Evolutionary conservation across 345 rosid species (phyloP).

Genomic region (Linum tenue): DNA sequence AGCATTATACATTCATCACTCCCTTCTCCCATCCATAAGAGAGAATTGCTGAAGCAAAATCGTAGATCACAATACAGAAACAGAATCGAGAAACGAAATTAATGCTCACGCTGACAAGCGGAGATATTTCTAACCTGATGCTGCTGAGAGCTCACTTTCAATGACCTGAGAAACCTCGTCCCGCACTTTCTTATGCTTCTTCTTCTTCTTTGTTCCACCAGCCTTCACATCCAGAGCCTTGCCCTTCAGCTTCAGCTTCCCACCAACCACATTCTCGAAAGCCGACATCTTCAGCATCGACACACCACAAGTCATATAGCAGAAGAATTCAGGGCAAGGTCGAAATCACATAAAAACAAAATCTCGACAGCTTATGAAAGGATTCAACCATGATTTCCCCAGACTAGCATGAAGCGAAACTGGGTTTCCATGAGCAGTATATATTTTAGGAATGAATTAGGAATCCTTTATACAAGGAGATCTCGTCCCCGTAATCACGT

Average conservation of each 20-base stretch:
- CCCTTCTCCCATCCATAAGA: neutral
- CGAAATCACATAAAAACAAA: too few relatives aligned
- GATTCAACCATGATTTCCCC: neutral
- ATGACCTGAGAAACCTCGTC: constrained; percentile 27
- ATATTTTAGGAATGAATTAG: too few relatives aligned
- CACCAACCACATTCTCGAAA: constrained; percentile 66
- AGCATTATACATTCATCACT: too few relatives aligned
- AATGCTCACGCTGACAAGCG: neutral
- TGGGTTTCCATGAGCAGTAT: too few relatives aligned
- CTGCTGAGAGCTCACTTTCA: constrained; percentile 32
- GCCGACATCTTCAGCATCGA: constrained; percentile 39
- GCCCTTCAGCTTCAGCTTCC: constrained; percentile 89
- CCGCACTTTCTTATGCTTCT: constrained; percentile 46
- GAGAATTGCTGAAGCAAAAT: neutral
- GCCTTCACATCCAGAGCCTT: constrained; percentile 89
- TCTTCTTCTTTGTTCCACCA: constrained; percentile 77
- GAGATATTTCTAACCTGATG: constrained; percentile 20
- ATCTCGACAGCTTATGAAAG: neutral
- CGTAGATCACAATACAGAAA: too few relatives aligned
- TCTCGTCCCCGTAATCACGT: too few relatives aligned
- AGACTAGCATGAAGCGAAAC: too few relatives aligned
- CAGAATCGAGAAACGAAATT: too few relatives aligned
- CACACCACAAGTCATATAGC: neutral
- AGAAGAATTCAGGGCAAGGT: neutral
- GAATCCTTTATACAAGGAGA: too few relatives aligned